These are phyloP conservation scores for Herpetospermum pedunculosum DNA, from an alignment of 306 rosid species.

Conservation along the genomic window DNA sequence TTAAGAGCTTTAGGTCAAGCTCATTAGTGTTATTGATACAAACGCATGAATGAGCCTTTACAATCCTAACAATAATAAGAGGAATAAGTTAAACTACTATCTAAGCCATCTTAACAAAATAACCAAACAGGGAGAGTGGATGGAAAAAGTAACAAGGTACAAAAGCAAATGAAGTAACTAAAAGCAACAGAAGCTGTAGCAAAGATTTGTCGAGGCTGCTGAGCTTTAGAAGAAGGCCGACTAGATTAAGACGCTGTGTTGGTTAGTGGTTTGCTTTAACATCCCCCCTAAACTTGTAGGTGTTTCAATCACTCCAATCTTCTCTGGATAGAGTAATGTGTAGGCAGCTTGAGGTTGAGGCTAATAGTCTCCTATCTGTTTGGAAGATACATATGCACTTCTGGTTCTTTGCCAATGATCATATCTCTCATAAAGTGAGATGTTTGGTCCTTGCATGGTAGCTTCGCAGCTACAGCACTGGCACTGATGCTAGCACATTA, in stretches of 20 bases:
- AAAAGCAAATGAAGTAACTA: not conserved
- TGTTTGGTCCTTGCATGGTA: not conserved
- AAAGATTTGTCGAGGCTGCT: not conserved
- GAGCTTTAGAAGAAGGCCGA: not conserved
- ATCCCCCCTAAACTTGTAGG: not conserved
- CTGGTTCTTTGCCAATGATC: too few species aligned
- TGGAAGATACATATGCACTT: too few species aligned
- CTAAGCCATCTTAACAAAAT: not conserved
- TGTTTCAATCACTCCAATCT: not conserved
- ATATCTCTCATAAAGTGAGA: too few species aligned
- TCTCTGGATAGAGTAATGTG: not conserved
- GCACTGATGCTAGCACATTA: not conserved
- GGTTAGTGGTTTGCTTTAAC: not conserved
- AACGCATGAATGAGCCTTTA: not conserved
- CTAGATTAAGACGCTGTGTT: not conserved
- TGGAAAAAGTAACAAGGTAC: not conserved
- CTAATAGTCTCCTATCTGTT: too few species aligned
- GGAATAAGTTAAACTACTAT: not conserved
- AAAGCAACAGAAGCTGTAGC: not conserved
- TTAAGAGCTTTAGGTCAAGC: not conserved
- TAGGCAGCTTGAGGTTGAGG: not conserved
- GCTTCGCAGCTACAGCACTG: not conserved
- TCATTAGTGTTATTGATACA: not conserved
- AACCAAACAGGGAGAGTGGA: not conserved
- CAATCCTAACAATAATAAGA: not conserved